phyloP scores from a whole-genome alignment of 345 rosid genomes.

The Brassica juncea region DNA sequence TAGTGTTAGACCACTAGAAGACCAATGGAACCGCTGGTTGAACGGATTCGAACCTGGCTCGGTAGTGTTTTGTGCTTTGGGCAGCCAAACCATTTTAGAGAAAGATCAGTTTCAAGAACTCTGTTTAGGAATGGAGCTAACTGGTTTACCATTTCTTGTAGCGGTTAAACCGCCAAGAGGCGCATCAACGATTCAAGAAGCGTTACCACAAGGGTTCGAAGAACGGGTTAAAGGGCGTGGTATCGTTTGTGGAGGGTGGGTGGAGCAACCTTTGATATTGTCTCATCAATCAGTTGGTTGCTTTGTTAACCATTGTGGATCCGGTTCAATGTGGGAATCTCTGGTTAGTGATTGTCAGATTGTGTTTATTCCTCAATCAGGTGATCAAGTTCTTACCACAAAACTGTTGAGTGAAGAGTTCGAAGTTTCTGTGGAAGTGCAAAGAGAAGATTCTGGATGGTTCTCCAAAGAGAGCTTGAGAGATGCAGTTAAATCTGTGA shows the following conservation, averaged over 20 bases:
- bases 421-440: neutral
- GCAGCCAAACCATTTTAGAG: conserved; percentile 34
- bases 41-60: conserved; percentile 17
- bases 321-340: neutral
- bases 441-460: neutral
- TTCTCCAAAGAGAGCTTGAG: conserved; percentile 1
- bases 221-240: neutral
- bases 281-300: neutral
- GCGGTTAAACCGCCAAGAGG: neutral
- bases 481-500: conserved; percentile 26
- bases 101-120: conserved; percentile 33
- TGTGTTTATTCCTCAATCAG: neutral
- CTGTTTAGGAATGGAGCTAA: conserved; percentile 42
- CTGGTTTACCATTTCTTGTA: conserved; percentile 1
- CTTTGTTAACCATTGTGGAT: neutral
- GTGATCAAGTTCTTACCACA: neutral
- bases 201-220: neutral
- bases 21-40: conserved; percentile 19
- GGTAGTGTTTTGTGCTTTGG: conserved; percentile 44
- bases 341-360: neutral
- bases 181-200: neutral
- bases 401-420: neutral
- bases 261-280: neutral
- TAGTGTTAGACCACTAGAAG: conserved; percentile 26
- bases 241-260: neutral